Conservation (phyloP, 2,329 filamentous ascomycete genomes). For the Ceratocystiopsis brevicomis region DNA sequence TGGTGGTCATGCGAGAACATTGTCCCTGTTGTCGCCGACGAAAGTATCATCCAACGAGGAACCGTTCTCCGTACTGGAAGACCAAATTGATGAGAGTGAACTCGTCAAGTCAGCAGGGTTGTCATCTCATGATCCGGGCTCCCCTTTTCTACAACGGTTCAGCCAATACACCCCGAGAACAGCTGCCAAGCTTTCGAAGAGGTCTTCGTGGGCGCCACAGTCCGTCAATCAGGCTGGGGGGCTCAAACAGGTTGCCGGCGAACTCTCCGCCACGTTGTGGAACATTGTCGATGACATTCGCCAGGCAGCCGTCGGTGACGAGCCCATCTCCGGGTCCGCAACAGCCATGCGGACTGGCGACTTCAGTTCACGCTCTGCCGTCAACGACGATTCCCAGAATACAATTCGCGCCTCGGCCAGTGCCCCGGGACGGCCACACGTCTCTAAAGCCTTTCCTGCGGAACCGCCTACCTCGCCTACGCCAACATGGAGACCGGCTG, state of each 20-base stretch:
- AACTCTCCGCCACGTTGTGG: constrained; percentile 76
- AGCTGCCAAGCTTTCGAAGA: constrained; percentile 27
- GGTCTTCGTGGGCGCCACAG: constrained; percentile 40
- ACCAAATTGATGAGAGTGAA: constrained; percentile 18
- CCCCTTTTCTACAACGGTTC: constrained; percentile 12
- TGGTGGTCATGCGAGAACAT: constrained; percentile 41
- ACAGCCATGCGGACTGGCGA: constrained; percentile 14
- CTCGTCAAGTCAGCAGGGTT: constrained; percentile 15
- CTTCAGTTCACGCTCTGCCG: constrained; percentile 11
- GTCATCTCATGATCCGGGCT: constrained; percentile 13
- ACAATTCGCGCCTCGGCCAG: constrained; percentile 26
- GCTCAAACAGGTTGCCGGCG: constrained; percentile 66
- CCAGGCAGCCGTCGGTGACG: constrained; percentile 90
- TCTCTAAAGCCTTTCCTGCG: constrained; percentile 21
- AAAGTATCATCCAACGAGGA: constrained; percentile 20
- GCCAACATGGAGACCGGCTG: too few species aligned
- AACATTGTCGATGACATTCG: constrained; percentile 91
- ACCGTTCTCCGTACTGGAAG: constrained; percentile 24
- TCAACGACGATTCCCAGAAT: constrained; percentile 18
- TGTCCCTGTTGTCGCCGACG: constrained; percentile 67
- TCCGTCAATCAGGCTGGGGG: constrained; percentile 24
- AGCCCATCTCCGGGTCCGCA: constrained; percentile 40
- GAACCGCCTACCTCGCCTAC: too few species aligned
- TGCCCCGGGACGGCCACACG: constrained; percentile 20
- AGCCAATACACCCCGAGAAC: constrained; percentile 16